These are phyloP conservation scores for Hemileccinum rubropunctum DNA, from an alignment of 768 basidiomycete species.

Conservation along the genomic window DNA sequence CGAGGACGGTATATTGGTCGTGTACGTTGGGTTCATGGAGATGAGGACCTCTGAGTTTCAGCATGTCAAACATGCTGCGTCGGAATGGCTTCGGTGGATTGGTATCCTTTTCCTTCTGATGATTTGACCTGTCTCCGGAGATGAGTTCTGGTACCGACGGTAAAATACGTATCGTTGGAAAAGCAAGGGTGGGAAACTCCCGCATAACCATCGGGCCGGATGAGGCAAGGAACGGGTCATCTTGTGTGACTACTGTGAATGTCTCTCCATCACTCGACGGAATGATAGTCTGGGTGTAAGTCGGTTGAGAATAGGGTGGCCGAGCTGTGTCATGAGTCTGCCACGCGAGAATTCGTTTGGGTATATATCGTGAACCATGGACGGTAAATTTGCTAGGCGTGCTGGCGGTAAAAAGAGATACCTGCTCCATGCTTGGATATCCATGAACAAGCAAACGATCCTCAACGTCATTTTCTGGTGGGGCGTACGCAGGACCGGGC, in stretches of 20 bases:
- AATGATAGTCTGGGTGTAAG: conserved; percentile 14
- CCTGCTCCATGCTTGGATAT: conserved; percentile 28
- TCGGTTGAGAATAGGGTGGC: neutral
- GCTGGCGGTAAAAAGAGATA: conserved; percentile 18
- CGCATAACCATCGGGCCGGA: neutral
- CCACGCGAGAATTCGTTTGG: conserved; percentile 15
- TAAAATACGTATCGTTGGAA: conserved; percentile 6
- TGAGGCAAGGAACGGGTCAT: conserved; percentile 23
- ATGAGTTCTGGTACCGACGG: neutral
- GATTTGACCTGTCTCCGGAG: neutral
- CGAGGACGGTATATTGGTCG: conserved; percentile 1
- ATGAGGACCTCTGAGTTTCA: conserved; percentile 14
- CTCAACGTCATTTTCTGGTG: conserved; percentile 18
- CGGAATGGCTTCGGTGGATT: conserved; percentile 15
- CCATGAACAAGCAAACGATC: conserved; percentile 12
- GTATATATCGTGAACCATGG: conserved; percentile 26
- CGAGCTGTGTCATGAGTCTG: neutral
- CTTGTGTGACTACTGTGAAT: conserved; percentile 19
- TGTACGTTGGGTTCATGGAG: neutral
- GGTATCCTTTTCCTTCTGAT: neutral
- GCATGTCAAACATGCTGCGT: conserved; percentile 22
- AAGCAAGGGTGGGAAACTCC: neutral
- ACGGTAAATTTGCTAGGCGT: conserved; percentile 31
- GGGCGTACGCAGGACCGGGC: conserved; percentile 26
- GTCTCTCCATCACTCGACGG: conserved; percentile 24